Percentiles rank a stretch among this genome's conserved stretches.
Evolutionary conservation across 2,329 filamentous ascomycete species (phyloP).

Genomic region (Colletotrichum eleusines): DNA sequence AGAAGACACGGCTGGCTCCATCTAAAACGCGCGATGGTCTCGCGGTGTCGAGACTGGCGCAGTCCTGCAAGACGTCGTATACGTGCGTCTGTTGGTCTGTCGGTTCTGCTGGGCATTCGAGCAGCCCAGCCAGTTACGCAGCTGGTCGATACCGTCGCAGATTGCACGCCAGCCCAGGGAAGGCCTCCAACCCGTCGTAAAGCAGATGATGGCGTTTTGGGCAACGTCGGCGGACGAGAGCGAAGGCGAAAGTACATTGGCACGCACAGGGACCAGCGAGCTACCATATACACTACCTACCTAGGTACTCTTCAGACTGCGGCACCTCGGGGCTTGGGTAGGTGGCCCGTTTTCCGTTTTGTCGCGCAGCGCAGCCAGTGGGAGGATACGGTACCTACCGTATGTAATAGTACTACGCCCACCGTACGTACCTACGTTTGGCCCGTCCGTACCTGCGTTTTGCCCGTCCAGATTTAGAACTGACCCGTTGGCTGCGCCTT

Average conservation of each 20-base stretch:
- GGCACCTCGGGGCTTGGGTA: conserved; percentile 38
- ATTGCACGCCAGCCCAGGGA: too few relatives aligned
- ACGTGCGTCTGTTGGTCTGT: conserved; percentile 21
- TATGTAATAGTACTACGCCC: not conserved
- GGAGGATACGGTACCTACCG: not conserved
- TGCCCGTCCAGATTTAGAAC: conserved; percentile 54
- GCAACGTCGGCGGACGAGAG: conserved; percentile 19
- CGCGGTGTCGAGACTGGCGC: conserved; percentile 24
- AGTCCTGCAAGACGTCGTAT: conserved; percentile 39
- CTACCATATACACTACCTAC: too few relatives aligned
- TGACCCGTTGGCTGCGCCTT: conserved; percentile 52
- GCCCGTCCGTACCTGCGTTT: conserved; percentile 36
- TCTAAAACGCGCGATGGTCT: conserved; percentile 22
- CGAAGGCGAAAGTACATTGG: conserved; percentile 17
- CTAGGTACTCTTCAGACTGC: conserved; percentile 36
- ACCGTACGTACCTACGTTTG: not conserved
- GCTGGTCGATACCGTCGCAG: not conserved
- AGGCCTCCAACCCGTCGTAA: conserved; percentile 20
- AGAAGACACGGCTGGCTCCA: conserved; percentile 20
- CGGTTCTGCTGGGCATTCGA: not conserved
- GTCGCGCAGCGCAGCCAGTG: conserved; percentile 2
- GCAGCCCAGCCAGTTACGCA: not conserved
- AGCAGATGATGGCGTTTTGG: not conserved
- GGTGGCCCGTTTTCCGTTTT: conserved; percentile 14
- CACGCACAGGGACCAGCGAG: conserved; percentile 27